These are phyloP conservation scores for Nannochloris sp. DNA, from an alignment of 139 green algal species.

Conservation along the genomic window DNA sequence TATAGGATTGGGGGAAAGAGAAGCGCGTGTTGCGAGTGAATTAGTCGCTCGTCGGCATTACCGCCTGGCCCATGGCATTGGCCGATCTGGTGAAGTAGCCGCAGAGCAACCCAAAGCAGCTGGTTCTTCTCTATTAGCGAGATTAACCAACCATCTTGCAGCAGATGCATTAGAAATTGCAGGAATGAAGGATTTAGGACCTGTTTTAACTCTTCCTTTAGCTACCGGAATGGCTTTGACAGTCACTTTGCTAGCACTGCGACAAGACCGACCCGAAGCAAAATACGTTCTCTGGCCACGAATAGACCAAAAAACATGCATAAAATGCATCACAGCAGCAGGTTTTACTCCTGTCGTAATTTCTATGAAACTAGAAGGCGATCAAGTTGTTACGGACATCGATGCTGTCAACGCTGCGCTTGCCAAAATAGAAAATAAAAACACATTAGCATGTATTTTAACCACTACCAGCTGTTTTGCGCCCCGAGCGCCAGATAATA, in stretches of 20 bases:
- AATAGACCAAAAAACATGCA: conserved; percentile 98
- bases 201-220: conserved; percentile 74
- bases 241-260: conserved; percentile 56
- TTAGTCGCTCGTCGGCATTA: conserved; percentile 73
- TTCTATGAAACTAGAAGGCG: conserved; percentile 34
- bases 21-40: conserved; percentile 71
- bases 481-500: conserved; percentile 58
- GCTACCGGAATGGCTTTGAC: conserved; percentile 92
- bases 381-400: conserved; percentile 83
- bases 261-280: conserved; percentile 12
- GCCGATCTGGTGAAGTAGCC: conserved; percentile 78
- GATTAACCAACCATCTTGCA: conserved; percentile 62
- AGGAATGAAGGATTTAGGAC: conserved; percentile 47
- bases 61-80: conserved; percentile 86
- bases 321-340: conserved; percentile 80
- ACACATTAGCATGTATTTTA: conserved; percentile 54
- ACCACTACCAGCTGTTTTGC: conserved; percentile 96
- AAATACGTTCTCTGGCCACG: conserved; percentile 86
- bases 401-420: conserved; percentile 35
- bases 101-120: conserved; percentile 96
- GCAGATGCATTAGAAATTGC: conserved; percentile 68
- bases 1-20: conserved; percentile 88
- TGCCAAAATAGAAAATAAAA: conserved; percentile 26
- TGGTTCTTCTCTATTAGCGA: conserved; percentile 80
- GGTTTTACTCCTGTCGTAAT: conserved; percentile 70